Evolutionary conservation across 805 yeast species (phyloP).

Genomic region (Teunomyces panamensis): DNA sequence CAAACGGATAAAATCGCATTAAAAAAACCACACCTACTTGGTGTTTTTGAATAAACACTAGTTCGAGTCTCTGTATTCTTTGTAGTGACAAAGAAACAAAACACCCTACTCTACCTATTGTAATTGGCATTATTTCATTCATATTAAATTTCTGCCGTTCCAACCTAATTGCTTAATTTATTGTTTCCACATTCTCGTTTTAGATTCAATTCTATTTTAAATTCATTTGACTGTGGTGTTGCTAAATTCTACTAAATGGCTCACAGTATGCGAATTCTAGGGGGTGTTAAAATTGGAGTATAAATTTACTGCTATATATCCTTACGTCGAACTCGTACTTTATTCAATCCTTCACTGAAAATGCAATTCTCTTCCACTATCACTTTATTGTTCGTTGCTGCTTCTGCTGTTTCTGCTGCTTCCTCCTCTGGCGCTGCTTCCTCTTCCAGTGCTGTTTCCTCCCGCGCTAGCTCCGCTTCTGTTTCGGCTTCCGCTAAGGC

Average conservation of each 20-base stretch:
- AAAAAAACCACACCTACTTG: too few relatives aligned
- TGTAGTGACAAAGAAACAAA: too few relatives aligned
- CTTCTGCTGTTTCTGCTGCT: constrained; percentile 10
- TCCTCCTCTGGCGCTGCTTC: constrained; percentile 9
- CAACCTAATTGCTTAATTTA: not conserved
- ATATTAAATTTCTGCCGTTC: not conserved
- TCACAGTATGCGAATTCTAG: not conserved
- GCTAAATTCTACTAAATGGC: not conserved
- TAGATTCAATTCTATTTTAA: not conserved
- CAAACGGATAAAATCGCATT: too few relatives aligned
- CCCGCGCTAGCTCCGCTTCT: constrained; percentile 6
- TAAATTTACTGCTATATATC: too few relatives aligned
- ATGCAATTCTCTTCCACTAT: constrained; percentile 15
- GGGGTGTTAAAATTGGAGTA: not conserved
- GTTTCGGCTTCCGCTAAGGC: constrained; percentile 12
- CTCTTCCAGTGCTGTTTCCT: constrained; percentile 5
- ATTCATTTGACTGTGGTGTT: not conserved
- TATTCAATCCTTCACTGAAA: not conserved
- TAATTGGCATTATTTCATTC: too few relatives aligned
- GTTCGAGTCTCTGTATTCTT: too few relatives aligned
- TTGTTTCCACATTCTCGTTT: not conserved
- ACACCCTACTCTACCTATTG: too few relatives aligned
- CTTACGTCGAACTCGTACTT: too few relatives aligned
- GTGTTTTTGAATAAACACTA: too few relatives aligned
- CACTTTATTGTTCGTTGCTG: constrained; percentile 4